Percentiles rank a stretch among this genome's conserved stretches.
These are phyloP conservation scores for Microcera coccophila DNA, from an alignment of 2,329 filamentous ascomycete species.

Conservation along the genomic window DNA sequence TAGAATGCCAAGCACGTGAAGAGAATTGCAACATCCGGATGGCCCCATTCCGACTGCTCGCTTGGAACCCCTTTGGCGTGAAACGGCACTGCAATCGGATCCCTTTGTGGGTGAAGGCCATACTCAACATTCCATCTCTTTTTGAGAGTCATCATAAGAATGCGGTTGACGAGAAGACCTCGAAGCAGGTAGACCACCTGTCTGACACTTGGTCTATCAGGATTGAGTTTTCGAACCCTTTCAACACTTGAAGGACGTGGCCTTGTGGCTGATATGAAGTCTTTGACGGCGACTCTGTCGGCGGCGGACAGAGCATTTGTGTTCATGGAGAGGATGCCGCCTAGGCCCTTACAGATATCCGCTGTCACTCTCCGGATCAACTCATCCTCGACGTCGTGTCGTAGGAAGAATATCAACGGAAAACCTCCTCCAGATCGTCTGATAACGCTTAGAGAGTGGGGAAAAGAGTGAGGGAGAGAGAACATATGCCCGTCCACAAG, in stretches of 20 bases:
- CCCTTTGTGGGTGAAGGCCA: slow-evolving; percentile 46
- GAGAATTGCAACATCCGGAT: slow-evolving; percentile 55
- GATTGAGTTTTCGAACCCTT: slow-evolving; percentile 15
- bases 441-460: slow-evolving; percentile 41
- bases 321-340: slow-evolving; percentile 17
- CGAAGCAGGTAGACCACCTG: slow-evolving; percentile 50
- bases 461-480: slow-evolving; percentile 28
- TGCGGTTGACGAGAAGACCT: slow-evolving; percentile 52
- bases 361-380: not conserved
- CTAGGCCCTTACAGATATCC: not conserved
- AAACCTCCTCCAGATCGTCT: slow-evolving; percentile 7
- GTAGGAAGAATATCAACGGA: not conserved
- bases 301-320: slow-evolving; percentile 12
- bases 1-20: slow-evolving; percentile 57
- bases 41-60: slow-evolving; percentile 56
- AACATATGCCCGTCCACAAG: slow-evolving; percentile 35
- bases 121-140: slow-evolving; percentile 66
- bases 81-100: slow-evolving; percentile 55
- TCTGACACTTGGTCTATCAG: slow-evolving; percentile 19
- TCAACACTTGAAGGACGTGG: slow-evolving; percentile 9
- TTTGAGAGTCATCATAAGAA: slow-evolving; percentile 52
- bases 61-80: slow-evolving; percentile 56
- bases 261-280: slow-evolving; percentile 17
- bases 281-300: slow-evolving; percentile 25
- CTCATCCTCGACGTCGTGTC: not conserved